These are phyloP conservation scores for Podospora australis DNA, from an alignment of 495 filamentous ascomycete genomes.

Conservation along the genomic window DNA sequence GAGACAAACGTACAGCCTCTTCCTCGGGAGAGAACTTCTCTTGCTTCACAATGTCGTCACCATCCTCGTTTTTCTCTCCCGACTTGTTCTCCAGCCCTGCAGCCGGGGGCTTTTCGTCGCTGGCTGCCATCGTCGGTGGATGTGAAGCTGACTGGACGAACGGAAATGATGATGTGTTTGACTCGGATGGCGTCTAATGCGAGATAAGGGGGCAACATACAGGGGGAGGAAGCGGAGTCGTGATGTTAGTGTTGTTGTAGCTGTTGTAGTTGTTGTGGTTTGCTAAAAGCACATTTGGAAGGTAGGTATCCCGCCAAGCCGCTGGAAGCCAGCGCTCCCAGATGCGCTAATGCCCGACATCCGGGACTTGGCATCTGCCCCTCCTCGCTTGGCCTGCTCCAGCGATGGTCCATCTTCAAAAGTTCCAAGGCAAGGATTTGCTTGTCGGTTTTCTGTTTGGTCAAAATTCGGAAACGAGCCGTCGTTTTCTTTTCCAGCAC, in stretches of 20 bases:
- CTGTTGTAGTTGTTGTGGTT: neutral
- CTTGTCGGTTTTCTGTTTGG: neutral
- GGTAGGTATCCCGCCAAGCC: too few species aligned
- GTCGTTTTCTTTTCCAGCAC: too few species aligned
- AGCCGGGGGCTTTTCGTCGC: neutral
- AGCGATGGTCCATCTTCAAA: too few species aligned
- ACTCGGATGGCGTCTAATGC: too few species aligned
- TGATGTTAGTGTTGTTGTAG: neutral
- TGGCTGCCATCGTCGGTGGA: constrained; percentile 4
- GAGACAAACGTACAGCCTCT: constrained; percentile 21
- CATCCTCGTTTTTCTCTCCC: constrained; percentile 11
- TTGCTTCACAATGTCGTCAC: constrained; percentile 11
- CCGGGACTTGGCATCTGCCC: too few species aligned
- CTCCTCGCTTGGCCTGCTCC: too few species aligned
- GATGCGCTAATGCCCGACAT: too few species aligned
- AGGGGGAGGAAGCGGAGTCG: neutral
- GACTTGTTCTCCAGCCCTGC: neutral
- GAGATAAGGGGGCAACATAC: constrained; percentile 5
- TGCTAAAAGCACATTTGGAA: too few species aligned
- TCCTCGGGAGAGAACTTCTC: constrained; percentile 46
- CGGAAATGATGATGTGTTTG: too few species aligned
- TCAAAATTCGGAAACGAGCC: neutral
- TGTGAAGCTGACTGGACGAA: neutral
- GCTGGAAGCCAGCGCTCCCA: too few species aligned
- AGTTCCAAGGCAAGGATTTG: too few species aligned